phyloP scores from a whole-genome alignment of 345 rosid genomes.

The Sisymbrium irio region DNA sequence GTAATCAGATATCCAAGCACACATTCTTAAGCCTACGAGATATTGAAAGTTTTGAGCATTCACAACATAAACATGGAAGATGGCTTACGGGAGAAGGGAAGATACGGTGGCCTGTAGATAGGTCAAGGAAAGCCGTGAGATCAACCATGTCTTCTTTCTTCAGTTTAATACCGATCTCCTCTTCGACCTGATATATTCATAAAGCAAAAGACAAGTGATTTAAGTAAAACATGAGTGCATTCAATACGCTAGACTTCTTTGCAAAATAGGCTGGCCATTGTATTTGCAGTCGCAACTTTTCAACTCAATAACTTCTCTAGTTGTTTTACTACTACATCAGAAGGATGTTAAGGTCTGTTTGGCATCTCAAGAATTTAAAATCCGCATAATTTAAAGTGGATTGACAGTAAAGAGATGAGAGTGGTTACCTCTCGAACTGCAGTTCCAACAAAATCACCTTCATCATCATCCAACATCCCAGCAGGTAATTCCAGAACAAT shows the following conservation, averaged over 20 bases:
- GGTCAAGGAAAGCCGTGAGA: slow-evolving; percentile 79
- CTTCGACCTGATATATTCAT: slow-evolving; percentile 60
- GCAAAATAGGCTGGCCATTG: background rate
- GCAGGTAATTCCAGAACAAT: slow-evolving; percentile 85
- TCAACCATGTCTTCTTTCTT: slow-evolving; percentile 74
- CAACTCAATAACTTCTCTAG: background rate
- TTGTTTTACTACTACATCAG: background rate
- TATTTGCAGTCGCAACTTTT: background rate
- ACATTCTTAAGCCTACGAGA: background rate
- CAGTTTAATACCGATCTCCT: slow-evolving; percentile 76
- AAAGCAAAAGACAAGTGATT: background rate
- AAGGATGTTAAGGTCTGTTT: background rate
- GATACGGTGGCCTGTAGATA: slow-evolving; percentile 61
- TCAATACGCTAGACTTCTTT: too few relatives aligned
- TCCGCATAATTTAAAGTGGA: background rate
- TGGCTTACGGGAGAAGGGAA: slow-evolving; percentile 72
- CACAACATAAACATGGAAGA: background rate
- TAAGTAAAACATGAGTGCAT: too few relatives aligned
- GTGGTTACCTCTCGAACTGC: slow-evolving; percentile 83
- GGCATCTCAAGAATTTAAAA: background rate
- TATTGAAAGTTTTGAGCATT: background rate
- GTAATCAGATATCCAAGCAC: background rate
- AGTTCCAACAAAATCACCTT: slow-evolving; percentile 84
- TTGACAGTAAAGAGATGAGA: background rate
- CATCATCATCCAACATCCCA: slow-evolving; percentile 89